Evolutionary conservation across 2,329 filamentous ascomycete species (phyloP).

Genomic region (Bipolaris sorokiniana): DNA sequence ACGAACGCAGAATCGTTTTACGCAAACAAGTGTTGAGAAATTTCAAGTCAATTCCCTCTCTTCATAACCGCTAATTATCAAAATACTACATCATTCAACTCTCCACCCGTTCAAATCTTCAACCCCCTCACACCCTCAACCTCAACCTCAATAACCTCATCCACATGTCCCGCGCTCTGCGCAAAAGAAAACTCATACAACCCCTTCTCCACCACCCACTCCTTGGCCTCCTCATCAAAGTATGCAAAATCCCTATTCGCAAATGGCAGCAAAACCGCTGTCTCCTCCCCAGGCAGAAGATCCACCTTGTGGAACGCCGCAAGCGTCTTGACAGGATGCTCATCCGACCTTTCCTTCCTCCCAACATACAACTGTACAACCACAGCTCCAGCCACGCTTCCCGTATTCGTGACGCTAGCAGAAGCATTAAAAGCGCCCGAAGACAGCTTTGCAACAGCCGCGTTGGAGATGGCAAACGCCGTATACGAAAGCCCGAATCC

Average conservation of each 20-base stretch:
- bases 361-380: conserved; percentile 66
- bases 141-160: conserved; percentile 30
- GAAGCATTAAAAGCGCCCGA: conserved; percentile 42
- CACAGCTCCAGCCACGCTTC: conserved; percentile 55
- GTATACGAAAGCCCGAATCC: conserved; percentile 51
- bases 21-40: too few relatives aligned
- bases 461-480: conserved; percentile 52
- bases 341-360: conserved; percentile 48
- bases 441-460: conserved; percentile 68
- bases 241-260: conserved; percentile 39
- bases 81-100: not conserved
- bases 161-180: conserved; percentile 36
- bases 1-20: too few relatives aligned
- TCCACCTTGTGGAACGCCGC: conserved; percentile 70
- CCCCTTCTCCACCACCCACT: conserved; percentile 41
- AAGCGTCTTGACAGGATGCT: conserved; percentile 70
- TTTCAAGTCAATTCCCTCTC: not conserved
- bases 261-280: conserved; percentile 59
- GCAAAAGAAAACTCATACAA: conserved; percentile 44
- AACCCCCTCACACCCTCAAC: conserved; percentile 27
- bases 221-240: conserved; percentile 36
- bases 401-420: conserved; percentile 60
- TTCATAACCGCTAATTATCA: too few relatives aligned
- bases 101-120: conserved; percentile 15
- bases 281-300: conserved; percentile 63